Evolutionary conservation across 2,329 filamentous ascomycete genomes (phyloP), one percentile per base, ranked within the genome.

Genomic region (Apiospora hydei): DNA sequence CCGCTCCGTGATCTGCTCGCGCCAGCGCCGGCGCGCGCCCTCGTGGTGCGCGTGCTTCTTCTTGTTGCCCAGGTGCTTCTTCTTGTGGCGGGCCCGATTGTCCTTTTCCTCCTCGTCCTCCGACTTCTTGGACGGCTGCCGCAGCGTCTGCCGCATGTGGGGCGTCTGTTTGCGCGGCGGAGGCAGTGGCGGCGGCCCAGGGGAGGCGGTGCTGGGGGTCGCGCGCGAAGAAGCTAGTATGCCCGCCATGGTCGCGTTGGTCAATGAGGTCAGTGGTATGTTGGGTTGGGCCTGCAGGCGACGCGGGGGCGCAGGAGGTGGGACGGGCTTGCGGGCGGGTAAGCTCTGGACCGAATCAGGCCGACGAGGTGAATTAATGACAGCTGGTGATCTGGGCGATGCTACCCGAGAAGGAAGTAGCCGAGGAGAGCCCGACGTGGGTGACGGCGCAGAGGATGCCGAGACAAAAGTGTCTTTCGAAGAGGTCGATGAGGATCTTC

Each of bases 41-140:
- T 96, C 93, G 76, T 94, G 90, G 77, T 96, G 93, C 1, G 91
- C 88, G 79, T 95, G 93, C 73, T 92, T 91, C 74, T 88, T 89
- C 70, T 87, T 85, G 57, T 82, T 82, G 13, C 80, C 80, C 11
- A 89, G 85, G 3, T 89, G 84, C 76, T 89, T 89, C 69, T 87
- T 88, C 57, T 87, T 86, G 21, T 85, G 81, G 64, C 78, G 77
- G 49, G 78, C 74, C 3, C 81, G 77, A 16, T 85, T 83, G 1
- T 83, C 85, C 11, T 87, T 84, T 3, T 85, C 83, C 21, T 90
- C 89, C 24, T 91, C 88, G 69, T 90, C 88, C 0, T 84, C 84
- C 8, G 82, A 81, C 38, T 83, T 83, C 38, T 83, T 83, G 14
- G 83, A 83, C 1, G 84, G 84, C 70, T 90, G 89, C 21, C 93